Evolutionary conservation across 129 eudicot species (phyloP).

Genomic region (sunflower (Helianthus annuus)): HanXRQr2.0-SUNRISE NC_035444.2:13211705-13212204

Average conservation of each 20-base stretch:
- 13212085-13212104: slow-evolving; percentile 36
- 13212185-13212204: slow-evolving; percentile 66
- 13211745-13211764: slow-evolving; percentile 15
- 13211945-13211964: slow-evolving; percentile 70
- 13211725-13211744: slow-evolving; percentile 5
- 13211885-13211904: slow-evolving; percentile 58
- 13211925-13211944: slow-evolving; percentile 59
- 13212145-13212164: slow-evolving; percentile 83
- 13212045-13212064: slow-evolving; percentile 48
- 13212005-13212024: slow-evolving; percentile 67
- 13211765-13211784: slow-evolving; percentile 16
- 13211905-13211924: slow-evolving; percentile 58
- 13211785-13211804: slow-evolving; percentile 2
- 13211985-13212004: slow-evolving; percentile 55
- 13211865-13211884: neutral
- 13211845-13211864: slow-evolving; percentile 5
- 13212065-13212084: slow-evolving; percentile 11
- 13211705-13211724: slow-evolving; percentile 8
- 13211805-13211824: neutral
- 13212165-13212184: slow-evolving; percentile 68
- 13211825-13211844: neutral
- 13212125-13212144: slow-evolving; percentile 68
- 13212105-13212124: slow-evolving; percentile 70
- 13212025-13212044: slow-evolving; percentile 76
- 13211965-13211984: slow-evolving; percentile 58